phyloP scores from a whole-genome alignment of 331 rosid species.

The Phaseolus coccineus region DNA sequence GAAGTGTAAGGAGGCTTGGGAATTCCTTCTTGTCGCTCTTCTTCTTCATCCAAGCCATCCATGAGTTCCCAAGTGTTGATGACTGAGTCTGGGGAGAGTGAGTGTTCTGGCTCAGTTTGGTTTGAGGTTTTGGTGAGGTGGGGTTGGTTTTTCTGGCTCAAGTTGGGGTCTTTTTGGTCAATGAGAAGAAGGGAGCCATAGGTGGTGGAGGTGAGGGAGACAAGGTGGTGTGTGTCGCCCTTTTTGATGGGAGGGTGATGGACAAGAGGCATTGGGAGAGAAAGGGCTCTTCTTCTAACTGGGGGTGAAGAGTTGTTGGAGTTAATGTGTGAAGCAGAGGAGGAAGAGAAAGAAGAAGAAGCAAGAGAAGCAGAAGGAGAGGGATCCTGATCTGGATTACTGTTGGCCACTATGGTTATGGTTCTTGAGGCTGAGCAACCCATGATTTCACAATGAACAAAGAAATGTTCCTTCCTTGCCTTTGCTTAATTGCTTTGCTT shows the following conservation, averaged over 20 bases:
- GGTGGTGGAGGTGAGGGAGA: slow-evolving; percentile 90
- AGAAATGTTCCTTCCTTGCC: background rate
- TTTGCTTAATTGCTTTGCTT: slow-evolving; percentile 1
- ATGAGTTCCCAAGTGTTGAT: slow-evolving; percentile 96
- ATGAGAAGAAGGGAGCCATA: slow-evolving; percentile 77
- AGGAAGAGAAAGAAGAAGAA: slow-evolving; percentile 39
- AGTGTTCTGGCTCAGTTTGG: slow-evolving; percentile 44
- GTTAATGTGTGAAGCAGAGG: slow-evolving; percentile 45
- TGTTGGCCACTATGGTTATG: slow-evolving; percentile 58
- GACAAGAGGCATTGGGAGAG: slow-evolving; percentile 71
- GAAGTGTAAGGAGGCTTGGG: slow-evolving; percentile 31
- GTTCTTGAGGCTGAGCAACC: slow-evolving; percentile 91
- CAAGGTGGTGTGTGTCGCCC: slow-evolving; percentile 90
- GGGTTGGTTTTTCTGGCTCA: slow-evolving; percentile 28
- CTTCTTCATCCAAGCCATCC: slow-evolving; percentile 78
- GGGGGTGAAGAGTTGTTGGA: slow-evolving; percentile 60
- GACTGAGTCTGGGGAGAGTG: slow-evolving; percentile 84
- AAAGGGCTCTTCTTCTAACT: slow-evolving; percentile 56
- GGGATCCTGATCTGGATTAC: slow-evolving; percentile 42
- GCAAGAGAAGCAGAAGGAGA: slow-evolving; percentile 45
- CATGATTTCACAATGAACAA: slow-evolving; percentile 51
- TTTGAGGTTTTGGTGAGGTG: slow-evolving; percentile 22
- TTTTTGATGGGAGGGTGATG: slow-evolving; percentile 85
- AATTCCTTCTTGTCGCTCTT: slow-evolving; percentile 13
- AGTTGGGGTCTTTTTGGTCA: slow-evolving; percentile 58